Base-by-base conservation (phyloP, 805 yeast species). In the Blastobotrys terrestris region DNA sequence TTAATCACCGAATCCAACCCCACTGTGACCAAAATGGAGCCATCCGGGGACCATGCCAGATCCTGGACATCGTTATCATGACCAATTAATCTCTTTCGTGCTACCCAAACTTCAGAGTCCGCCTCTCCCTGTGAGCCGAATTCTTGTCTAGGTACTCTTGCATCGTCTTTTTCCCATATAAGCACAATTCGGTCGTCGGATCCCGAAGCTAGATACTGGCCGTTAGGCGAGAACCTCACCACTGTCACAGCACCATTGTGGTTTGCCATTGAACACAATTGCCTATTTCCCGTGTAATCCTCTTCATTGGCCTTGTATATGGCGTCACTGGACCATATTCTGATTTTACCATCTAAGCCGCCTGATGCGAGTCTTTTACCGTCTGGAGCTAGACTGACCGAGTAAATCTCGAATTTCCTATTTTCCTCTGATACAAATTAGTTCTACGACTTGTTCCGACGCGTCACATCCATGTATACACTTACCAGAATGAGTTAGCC, bases 51-150 rank as follows among this genome's bases (percentile, higher is more conserved):
- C 98, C 99, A 94, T 44, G 97, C 95, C 59, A 94, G 84, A 68
- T 94, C 99, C 67, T 94, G 99, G 49, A 94, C 87, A 72, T 94
- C 99, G 65, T 92, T 94, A 58, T 94, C 98, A 68, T 94, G 99
- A 1, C 97, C 99, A 16, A 89, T 97, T 14, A 90, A 77, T 62
- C 98, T 78, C 62, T 88, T 88, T 16, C 96, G 73, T 1, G 92
- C 97, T 0, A 92, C 83, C 99, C 99, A 92, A 61, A 87, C 95
- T 67, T 92, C 99, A 52, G 80, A 63, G 60, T 90, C 96, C 48
- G 80, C 84, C 51, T 82, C 77, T 18, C 68, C 69, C 45, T 58
- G 58, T 31, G 80, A 77, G 13, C 95, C 96, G 71, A 87, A 85
- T 55, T 81, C 82, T 44, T 66, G 60, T n/a, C 78, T 68, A n/a